A percentile compares a stretch with the other conserved stretches of the same genome.
These are phyloP conservation scores for Ophiocordyceps camponoti-floridani DNA, from an alignment of 2,329 filamentous ascomycete genomes.

Conservation along the genomic window DNA sequence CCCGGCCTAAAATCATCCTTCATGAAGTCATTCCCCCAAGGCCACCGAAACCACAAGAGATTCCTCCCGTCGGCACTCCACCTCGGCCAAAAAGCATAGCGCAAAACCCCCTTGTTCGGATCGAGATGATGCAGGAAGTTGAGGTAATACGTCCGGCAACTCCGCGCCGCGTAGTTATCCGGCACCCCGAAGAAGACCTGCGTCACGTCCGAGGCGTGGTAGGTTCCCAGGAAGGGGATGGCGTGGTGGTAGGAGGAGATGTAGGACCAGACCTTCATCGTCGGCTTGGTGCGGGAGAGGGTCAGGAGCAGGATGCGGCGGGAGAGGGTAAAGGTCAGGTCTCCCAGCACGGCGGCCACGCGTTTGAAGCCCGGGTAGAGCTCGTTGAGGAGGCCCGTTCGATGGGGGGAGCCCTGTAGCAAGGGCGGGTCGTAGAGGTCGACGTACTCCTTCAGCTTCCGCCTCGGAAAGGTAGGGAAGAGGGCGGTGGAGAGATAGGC, in stretches of 20 bases:
- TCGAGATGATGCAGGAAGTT: constrained; percentile 54
- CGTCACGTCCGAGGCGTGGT: constrained; percentile 53
- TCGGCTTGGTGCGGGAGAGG: constrained; percentile 26
- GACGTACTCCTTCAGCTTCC: constrained; percentile 19
- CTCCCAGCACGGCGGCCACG: constrained; percentile 47
- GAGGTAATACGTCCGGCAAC: constrained; percentile 52
- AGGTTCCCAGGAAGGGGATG: constrained; percentile 55
- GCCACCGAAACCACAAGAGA: constrained; percentile 28
- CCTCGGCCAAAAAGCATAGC: constrained; percentile 21
- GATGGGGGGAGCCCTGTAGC: not conserved
- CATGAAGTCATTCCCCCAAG: constrained; percentile 12
- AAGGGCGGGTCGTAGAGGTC: not conserved
- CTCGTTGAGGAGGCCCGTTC: constrained; percentile 35
- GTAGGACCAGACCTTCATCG: constrained; percentile 56
- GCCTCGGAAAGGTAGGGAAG: constrained; percentile 36
- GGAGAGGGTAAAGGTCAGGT: constrained; percentile 56
- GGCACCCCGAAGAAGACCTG: constrained; percentile 49
- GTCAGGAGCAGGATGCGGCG: constrained; percentile 44
- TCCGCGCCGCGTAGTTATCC: constrained; percentile 40
- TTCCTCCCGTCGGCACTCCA: constrained; percentile 22
- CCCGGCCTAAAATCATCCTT: constrained; percentile 19
- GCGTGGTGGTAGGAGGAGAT: constrained; percentile 55
- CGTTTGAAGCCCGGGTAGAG: constrained; percentile 49
- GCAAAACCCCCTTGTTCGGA: constrained; percentile 39
- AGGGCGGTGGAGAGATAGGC: constrained; percentile 42